Conservation (phyloP, 495 filamentous ascomycete genomes). For the Amphirosellinia nigrospora region DNA sequence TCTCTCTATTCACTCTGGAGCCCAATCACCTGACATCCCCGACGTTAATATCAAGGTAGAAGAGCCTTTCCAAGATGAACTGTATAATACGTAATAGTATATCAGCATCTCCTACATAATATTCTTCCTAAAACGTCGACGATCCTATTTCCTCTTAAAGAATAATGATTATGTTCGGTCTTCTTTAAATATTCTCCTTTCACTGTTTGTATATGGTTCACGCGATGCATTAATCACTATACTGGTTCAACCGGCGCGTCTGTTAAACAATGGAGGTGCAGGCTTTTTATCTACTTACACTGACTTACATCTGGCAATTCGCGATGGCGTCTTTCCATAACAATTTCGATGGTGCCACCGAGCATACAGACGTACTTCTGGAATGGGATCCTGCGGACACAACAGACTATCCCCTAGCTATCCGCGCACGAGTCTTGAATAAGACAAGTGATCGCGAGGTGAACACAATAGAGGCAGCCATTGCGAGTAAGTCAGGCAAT, state of each 20-base stretch:
- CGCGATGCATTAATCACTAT: background rate
- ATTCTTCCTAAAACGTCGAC: background rate
- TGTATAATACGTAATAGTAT: background rate
- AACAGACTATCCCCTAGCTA: slow-evolving; percentile 38
- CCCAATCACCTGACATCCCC: too few species aligned
- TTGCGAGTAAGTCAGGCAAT: slow-evolving; percentile 37
- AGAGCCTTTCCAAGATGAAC: background rate
- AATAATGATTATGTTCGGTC: background rate
- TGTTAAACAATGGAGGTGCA: background rate
- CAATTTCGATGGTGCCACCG: slow-evolving; percentile 36
- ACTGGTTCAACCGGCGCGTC: background rate
- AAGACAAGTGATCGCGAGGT: slow-evolving; percentile 38
- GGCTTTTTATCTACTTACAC: background rate
- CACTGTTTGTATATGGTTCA: background rate
- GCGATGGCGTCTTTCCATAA: slow-evolving; percentile 35
- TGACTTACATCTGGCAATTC: background rate
- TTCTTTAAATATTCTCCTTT: background rate
- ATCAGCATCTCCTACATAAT: background rate
- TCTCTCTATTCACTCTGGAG: too few species aligned
- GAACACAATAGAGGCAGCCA: slow-evolving; percentile 40
- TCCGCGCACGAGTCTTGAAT: slow-evolving; percentile 44
- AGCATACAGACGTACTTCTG: slow-evolving; percentile 34
- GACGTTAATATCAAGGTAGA: background rate
- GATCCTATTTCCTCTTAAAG: background rate
- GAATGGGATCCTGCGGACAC: slow-evolving; percentile 39